Evolutionary conservation across 163 green algal species (phyloP).

Genomic region (Volvox carteri): DNA sequence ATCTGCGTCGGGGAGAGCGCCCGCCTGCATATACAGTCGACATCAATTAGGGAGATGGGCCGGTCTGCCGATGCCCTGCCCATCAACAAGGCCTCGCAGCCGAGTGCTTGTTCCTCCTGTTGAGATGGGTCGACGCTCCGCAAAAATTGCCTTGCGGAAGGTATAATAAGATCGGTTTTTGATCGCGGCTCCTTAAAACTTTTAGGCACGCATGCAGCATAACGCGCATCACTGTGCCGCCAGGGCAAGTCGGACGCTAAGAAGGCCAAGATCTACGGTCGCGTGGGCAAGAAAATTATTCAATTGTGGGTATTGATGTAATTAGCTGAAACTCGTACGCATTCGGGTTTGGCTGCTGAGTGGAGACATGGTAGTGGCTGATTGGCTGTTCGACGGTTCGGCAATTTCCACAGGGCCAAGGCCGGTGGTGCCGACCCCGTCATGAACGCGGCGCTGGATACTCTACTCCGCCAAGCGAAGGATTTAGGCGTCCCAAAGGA

Average conservation of each 20-base stretch:
- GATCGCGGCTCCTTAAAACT: background rate
- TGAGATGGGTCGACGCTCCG: conserved; percentile 77
- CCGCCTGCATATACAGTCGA: background rate
- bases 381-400: background rate
- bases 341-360: too few species aligned
- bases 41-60: background rate
- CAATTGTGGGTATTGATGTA: conserved; percentile 60
- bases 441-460: conserved; percentile 66
- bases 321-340: too few species aligned
- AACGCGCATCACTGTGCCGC: background rate
- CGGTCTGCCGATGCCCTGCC: background rate
- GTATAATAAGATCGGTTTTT: conserved; percentile 42
- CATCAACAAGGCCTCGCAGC: conserved; percentile 6
- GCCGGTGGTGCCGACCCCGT: conserved; percentile 67
- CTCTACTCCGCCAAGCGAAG: conserved; percentile 74
- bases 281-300: conserved; percentile 81
- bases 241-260: conserved; percentile 80
- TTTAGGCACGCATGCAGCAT: background rate
- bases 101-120: conserved; percentile 26
- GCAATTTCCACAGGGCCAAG: conserved; percentile 66
- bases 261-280: conserved; percentile 91
- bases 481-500: conserved; percentile 76
- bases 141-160: conserved; percentile 90
- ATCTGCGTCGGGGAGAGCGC: background rate
- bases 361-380: background rate